Evolutionary conservation across 208 protist genomes (phyloP).

Genomic region (Trypanosoma mega): DNA sequence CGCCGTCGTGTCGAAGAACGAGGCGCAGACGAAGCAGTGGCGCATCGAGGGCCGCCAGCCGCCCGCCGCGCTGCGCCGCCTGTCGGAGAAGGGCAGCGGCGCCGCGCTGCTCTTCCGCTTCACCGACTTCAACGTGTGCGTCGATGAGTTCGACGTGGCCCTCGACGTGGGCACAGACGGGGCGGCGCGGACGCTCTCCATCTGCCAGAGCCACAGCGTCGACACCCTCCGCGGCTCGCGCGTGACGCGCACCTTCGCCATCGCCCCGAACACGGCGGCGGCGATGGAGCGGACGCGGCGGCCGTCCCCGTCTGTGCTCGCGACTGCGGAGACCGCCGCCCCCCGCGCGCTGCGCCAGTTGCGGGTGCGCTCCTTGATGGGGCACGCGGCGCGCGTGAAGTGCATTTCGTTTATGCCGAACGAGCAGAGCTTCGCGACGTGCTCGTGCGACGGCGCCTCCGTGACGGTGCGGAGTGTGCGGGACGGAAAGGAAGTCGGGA

Average conservation of each 20-base stretch:
- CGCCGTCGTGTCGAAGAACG: constrained; percentile 74
- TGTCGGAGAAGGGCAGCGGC: neutral
- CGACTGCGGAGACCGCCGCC: too few species aligned
- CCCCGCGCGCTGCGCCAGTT: constrained; percentile 39
- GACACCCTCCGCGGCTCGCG: neutral
- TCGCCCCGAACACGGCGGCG: constrained; percentile 34
- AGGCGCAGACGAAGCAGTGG: constrained; percentile 72
- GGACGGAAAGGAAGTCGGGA: constrained; percentile 63
- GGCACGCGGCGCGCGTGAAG: constrained; percentile 81
- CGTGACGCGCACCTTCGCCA: constrained; percentile 34
- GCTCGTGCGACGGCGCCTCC: constrained; percentile 83
- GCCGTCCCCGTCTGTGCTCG: neutral
- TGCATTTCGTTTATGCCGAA: constrained; percentile 73
- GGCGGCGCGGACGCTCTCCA: neutral
- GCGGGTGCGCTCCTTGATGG: constrained; percentile 33
- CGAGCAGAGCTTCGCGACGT: constrained; percentile 78
- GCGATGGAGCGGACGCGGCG: constrained; percentile 14
- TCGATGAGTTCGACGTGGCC: constrained; percentile 78
- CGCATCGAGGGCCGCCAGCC: constrained; percentile 61
- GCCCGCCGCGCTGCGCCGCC: constrained; percentile 3
- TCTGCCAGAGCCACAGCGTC: neutral
- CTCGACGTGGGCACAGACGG: constrained; percentile 1
- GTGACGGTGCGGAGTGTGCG: constrained; percentile 57
- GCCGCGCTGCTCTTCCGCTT: constrained; percentile 55
- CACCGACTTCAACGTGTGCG: constrained; percentile 80